Evolutionary conservation across 2,329 filamentous ascomycete species (phyloP).

Genomic region (Colletotrichum endophyticum): DNA sequence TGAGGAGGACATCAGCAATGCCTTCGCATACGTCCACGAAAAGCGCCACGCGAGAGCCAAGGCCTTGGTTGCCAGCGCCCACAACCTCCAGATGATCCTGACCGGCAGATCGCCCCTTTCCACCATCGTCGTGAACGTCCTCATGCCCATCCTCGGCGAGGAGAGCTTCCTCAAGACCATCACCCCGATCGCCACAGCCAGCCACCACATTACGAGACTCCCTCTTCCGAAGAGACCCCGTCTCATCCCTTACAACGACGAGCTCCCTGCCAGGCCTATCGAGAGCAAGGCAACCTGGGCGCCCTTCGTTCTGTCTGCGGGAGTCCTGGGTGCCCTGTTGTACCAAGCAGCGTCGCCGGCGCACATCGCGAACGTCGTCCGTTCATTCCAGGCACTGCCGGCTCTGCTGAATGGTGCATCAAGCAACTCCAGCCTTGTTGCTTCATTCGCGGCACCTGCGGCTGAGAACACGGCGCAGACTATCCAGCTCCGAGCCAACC

Average conservation of each 20-base stretch:
- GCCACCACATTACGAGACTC: not conserved
- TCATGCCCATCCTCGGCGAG: not conserved
- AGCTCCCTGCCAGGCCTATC: not conserved
- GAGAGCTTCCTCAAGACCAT: not conserved
- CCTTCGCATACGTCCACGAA: not conserved
- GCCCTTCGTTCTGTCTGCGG: not conserved
- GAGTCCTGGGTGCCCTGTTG: not conserved
- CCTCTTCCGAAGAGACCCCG: not conserved
- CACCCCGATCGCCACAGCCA: not conserved
- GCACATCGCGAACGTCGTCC: not conserved
- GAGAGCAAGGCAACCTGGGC: not conserved
- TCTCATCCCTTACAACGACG: not conserved
- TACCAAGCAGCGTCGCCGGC: not conserved
- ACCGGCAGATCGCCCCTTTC: not conserved
- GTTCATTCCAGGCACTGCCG: not conserved
- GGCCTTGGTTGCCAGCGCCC: not conserved
- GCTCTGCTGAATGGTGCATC: not conserved
- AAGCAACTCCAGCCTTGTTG: not conserved
- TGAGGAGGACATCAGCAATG: not conserved
- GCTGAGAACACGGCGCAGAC: not conserved
- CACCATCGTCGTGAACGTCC: not conserved
- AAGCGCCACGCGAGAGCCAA: not conserved
- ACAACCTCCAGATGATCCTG: not conserved
- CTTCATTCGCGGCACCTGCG: not conserved
- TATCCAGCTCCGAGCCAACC: not conserved